Evolutionary conservation across 805 yeast species (phyloP).

Genomic region (Starmerella bombi): DNA sequence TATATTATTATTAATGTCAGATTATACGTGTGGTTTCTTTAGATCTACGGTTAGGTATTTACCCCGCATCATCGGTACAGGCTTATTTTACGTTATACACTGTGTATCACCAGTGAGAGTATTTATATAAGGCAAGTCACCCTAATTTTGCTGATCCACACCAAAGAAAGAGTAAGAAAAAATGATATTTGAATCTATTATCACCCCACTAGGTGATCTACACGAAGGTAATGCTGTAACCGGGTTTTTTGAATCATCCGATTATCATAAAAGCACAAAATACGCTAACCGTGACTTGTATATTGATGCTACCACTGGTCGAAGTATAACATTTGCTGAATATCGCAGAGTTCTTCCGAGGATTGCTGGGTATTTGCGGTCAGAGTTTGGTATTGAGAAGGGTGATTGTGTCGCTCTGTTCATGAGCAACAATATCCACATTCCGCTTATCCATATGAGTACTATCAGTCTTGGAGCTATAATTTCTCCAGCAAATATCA

Average conservation of each 20-base stretch:
- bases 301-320: constrained; percentile 21
- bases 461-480: constrained; percentile 24
- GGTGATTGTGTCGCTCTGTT: constrained; percentile 26
- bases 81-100: too few relatives aligned
- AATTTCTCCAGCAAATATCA: constrained; percentile 27
- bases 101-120: too few relatives aligned
- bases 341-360: constrained; percentile 11
- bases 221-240: constrained; percentile 6
- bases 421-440: constrained; percentile 23
- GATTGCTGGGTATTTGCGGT: constrained; percentile 18
- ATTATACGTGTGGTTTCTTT: too few relatives aligned
- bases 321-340: constrained; percentile 15
- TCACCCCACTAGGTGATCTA: neutral
- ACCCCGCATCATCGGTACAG: too few relatives aligned
- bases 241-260: constrained; percentile 3
- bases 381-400: constrained; percentile 15
- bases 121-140: too few relatives aligned
- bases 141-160: too few relatives aligned
- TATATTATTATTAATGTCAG: too few relatives aligned
- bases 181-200: constrained; percentile 5
- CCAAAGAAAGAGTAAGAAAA: too few relatives aligned
- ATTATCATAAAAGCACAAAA: neutral
- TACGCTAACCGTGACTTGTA: neutral
- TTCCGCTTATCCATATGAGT: constrained; percentile 25
- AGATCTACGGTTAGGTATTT: too few relatives aligned